Conservation (phyloP, 371 early-diverging fungal genomes). For the Mortierella sp. region DNA sequence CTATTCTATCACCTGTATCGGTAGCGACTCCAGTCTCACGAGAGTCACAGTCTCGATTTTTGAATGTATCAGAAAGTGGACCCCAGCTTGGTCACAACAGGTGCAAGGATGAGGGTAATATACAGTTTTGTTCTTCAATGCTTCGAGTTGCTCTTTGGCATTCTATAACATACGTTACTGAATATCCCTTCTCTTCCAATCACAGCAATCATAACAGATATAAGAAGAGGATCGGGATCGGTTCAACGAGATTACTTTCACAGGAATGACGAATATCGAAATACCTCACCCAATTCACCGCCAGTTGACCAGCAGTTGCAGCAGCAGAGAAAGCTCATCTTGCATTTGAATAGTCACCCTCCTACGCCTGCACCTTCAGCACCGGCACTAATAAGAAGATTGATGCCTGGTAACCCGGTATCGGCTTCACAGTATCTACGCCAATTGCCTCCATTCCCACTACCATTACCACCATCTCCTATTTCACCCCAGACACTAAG, state of each 20-base stretch:
- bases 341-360: not conserved
- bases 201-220: not conserved
- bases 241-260: not conserved
- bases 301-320: not conserved
- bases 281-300: not conserved
- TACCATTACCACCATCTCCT: slow-evolving; percentile 9
- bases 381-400: not conserved
- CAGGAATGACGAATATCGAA: not conserved
- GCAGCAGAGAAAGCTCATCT: not conserved
- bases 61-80: not conserved
- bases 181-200: not conserved
- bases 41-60: not conserved
- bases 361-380: not conserved
- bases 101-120: not conserved
- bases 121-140: no score
- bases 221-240: not conserved
- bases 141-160: no score
- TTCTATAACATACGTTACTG: not conserved
- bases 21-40: not conserved
- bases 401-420: not conserved
- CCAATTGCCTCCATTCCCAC: not conserved
- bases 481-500: slow-evolving; percentile 6
- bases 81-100: not conserved
- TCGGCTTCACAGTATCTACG: not conserved
- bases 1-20: not conserved